Evolutionary conservation across 2,329 filamentous ascomycete genomes (phyloP), one percentile per base, ranked within the genome.

Genomic region (Claviceps sp.): DNA sequence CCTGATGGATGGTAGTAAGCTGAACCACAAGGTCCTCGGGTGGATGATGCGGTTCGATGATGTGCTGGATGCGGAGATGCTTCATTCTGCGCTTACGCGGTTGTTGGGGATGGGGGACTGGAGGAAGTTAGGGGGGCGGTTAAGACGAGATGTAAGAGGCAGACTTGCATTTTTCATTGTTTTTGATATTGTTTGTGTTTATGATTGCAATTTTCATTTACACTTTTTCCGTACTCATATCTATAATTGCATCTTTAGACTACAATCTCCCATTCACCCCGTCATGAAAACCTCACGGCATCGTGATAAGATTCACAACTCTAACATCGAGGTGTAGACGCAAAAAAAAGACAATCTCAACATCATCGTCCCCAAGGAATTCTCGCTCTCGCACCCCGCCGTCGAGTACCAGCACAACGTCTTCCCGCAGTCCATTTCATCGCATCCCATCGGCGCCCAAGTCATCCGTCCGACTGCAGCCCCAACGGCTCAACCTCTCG

Each of bases 81-180:
- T 75, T 11, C 59, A 60, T 4, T 49, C 50, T 7, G 58, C 69
- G 1, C 57, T 74, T 2, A 57, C 61, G n/a, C 55, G 55, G 13
- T 56, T 75, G 37, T 54, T 73, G 14, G 60, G 67, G 14, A 65
- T 61, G n/a, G 66, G 65, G 1, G 66, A 67, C 23, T 75, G 71
- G 72, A 62, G 62, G 36, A 70, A 70, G 53, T 52, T 75, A 1
- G 70, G 70, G 0, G 72, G 69, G 13, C 64, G 72, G n/a, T 53
- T 75, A 13, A 61, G 71, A 14, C 37, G 61, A 22, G 69, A 67
- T 52, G 69, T 70, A 59, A 43, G 53, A n/a, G n/a, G n/a, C 29
- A 29, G 26, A 29, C 26, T 29, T 9, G 8, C 26, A 9, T 9
- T 29, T 9, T 3, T 29, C 7, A 9, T 29, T 29, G 26, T 29